Evolutionary conservation across 2,329 filamentous ascomycete species (phyloP).

Genomic region (Didymellaceae sp.): DNA sequence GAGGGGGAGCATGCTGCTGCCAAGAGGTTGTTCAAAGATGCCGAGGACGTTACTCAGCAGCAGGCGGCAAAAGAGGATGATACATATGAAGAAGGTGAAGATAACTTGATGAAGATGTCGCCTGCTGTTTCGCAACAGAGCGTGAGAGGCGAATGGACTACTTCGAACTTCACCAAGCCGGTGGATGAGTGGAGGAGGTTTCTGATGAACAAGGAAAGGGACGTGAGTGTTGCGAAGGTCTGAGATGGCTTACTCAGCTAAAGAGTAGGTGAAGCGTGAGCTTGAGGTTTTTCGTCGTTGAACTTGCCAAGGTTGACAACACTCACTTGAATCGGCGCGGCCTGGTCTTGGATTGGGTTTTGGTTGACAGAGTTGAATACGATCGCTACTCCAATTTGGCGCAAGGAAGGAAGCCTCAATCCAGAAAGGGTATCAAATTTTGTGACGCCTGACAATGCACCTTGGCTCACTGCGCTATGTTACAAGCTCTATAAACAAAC

Average conservation of each 20-base stretch:
- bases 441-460: conserved; percentile 19
- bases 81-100: neutral
- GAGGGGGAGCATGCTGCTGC: conserved; percentile 41
- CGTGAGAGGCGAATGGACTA: neutral
- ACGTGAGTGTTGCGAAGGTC: conserved; percentile 18
- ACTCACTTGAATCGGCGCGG: no score
- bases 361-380: neutral
- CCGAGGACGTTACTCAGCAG: conserved; percentile 17
- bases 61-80: neutral
- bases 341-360: no score
- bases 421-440: conserved; percentile 21
- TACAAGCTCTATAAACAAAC: neutral
- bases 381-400: neutral
- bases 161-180: neutral
- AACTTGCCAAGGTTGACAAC: neutral
- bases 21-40: conserved; percentile 39
- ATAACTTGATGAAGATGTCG: neutral
- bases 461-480: neutral
- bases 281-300: neutral
- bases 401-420: neutral
- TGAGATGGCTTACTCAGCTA: neutral
- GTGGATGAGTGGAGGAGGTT: conserved; percentile 11
- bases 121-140: neutral
- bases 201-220: conserved; percentile 12
- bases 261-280: neutral